Evolutionary conservation across 2,329 filamentous ascomycete genomes (phyloP).

Genomic region (Alternaria brassicae): DNA sequence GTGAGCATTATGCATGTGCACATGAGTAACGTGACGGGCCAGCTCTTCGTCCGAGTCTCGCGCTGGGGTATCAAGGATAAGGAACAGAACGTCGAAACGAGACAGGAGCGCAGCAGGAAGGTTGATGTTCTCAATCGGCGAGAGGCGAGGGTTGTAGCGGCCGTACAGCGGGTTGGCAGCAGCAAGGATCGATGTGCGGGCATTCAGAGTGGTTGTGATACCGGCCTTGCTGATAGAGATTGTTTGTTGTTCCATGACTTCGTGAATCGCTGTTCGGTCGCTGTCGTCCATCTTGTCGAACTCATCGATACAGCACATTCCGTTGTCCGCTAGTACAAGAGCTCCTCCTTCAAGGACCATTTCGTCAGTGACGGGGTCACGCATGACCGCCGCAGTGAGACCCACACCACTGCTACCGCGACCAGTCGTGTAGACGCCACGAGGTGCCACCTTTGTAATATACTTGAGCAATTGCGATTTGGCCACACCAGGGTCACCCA

Average conservation of each 20-base stretch:
- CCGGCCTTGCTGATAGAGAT: slow-evolving; percentile 90
- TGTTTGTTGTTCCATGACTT: slow-evolving; percentile 89
- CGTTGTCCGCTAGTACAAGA: slow-evolving; percentile 80
- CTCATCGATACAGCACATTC: slow-evolving; percentile 86
- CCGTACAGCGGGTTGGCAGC: slow-evolving; percentile 97
- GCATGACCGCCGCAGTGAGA: slow-evolving; percentile 83
- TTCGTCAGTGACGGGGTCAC: slow-evolving; percentile 81
- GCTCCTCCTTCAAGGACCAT: slow-evolving; percentile 85
- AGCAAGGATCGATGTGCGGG: slow-evolving; percentile 91
- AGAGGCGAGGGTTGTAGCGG: slow-evolving; percentile 96
- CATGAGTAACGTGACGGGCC: slow-evolving; percentile 92
- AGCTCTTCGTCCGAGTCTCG: slow-evolving; percentile 91
- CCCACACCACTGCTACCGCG: slow-evolving; percentile 82
- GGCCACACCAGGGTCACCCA: slow-evolving; percentile 99
- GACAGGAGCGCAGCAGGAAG: slow-evolving; percentile 95
- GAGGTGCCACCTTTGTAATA: slow-evolving; percentile 95
- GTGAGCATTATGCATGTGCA: slow-evolving; percentile 96
- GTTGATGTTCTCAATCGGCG: slow-evolving; percentile 98
- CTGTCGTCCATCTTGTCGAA: slow-evolving; percentile 91
- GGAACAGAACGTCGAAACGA: slow-evolving; percentile 95
- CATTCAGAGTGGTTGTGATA: slow-evolving; percentile 96
- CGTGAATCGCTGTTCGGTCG: slow-evolving; percentile 82
- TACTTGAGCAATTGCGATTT: slow-evolving; percentile 99
- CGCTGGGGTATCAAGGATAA: slow-evolving; percentile 92
- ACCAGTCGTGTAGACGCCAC: slow-evolving; percentile 84